Base-by-base conservation (phyloP, 2,329 filamentous ascomycete genomes). In the Talaromyces albobiverticillius region DNA sequence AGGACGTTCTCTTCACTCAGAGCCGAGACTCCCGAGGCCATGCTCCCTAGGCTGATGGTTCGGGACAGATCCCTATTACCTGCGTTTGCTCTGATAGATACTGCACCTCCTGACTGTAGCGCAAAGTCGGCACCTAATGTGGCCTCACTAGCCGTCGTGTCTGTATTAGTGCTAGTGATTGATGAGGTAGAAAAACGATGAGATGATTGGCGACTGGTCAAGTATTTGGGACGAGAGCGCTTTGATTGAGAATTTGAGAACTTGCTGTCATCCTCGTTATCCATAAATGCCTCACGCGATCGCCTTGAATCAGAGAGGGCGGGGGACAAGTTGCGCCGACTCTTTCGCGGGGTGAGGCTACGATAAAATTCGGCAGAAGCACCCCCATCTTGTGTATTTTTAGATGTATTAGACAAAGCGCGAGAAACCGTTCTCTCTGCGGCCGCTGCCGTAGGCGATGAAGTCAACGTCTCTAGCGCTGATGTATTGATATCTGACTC, bases 1-100 rank as follows among this genome's bases (percentile, higher is more conserved):
- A 76, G 62, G 62, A 65, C 56, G 43, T 72, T 80, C 65, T 72
- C 72, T 63, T 76, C 77, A 63, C 81, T 77, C 61, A 81, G 73
- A 60, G 75, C 78, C 20, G 82, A 83, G 26, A 84, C 74, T 1
- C 87, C 89, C 4, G 91, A 96, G 2, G 85, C 88, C 75, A 96
- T 90, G 68, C 93, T 96, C 20, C 91, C 91, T 56, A 96, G 81
- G 72, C 92, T 96, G 57, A 92, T 86, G 10, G 91, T 83, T 22
- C 93, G 82, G 18, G 87, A 85, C 52, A 95, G 76, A 2, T 69
- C 75, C 22, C 41, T 42, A 11, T 42, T 51, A 25, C 18, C 36
- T 20, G 26, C 41, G 22, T 45, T 51, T 20, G 23, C 25, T 62
- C 65, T 75, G 10, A 62, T 42, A 61, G 20, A 61, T 4, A 83